Evolutionary conservation across 164 flowering plant genomes (phyloP).

Genomic region (Cinnamomum chago): DNA sequence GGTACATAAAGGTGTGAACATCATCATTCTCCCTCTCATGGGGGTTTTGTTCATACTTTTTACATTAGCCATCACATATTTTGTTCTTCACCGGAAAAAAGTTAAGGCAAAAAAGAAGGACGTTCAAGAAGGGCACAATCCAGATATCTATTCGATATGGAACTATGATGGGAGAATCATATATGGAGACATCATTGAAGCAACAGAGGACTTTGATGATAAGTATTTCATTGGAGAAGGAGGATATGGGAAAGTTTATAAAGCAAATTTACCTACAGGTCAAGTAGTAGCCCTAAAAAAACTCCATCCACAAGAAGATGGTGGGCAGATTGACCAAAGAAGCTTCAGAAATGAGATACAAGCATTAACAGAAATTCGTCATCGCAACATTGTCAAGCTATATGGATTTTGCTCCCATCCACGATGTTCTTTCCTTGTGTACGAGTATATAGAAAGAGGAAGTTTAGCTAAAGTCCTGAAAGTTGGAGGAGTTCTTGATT

Average conservation of each 20-base stretch:
- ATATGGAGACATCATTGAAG: constrained; percentile 12
- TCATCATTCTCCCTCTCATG: neutral
- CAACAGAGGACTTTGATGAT: constrained; percentile 13
- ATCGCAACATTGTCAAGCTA: neutral
- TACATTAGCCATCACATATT: too few species aligned
- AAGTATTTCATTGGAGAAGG: constrained; percentile 16
- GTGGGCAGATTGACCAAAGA: neutral
- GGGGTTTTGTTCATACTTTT: too few species aligned
- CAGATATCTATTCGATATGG: too few species aligned
- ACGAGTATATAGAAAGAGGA: constrained; percentile 30
- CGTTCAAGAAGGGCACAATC: too few species aligned
- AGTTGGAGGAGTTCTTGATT: constrained; percentile 12
- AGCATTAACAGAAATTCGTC: neutral
- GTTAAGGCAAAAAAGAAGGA: too few species aligned
- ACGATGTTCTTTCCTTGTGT: neutral
- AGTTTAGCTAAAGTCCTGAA: constrained; percentile 40
- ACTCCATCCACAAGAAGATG: neutral
- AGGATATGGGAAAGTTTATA: constrained; percentile 15
- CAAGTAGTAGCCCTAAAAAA: neutral
- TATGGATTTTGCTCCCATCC: neutral
- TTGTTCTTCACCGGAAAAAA: too few species aligned
- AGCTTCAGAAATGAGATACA: neutral
- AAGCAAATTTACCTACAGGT: neutral
- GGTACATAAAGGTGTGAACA: constrained; percentile 19
- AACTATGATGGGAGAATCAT: neutral